A percentile compares a stretch with the other conserved stretches of the same genome.
These are phyloP conservation scores for Endocalyx cinctus DNA, from an alignment of 2,329 filamentous ascomycete genomes.

Conservation along the genomic window DNA sequence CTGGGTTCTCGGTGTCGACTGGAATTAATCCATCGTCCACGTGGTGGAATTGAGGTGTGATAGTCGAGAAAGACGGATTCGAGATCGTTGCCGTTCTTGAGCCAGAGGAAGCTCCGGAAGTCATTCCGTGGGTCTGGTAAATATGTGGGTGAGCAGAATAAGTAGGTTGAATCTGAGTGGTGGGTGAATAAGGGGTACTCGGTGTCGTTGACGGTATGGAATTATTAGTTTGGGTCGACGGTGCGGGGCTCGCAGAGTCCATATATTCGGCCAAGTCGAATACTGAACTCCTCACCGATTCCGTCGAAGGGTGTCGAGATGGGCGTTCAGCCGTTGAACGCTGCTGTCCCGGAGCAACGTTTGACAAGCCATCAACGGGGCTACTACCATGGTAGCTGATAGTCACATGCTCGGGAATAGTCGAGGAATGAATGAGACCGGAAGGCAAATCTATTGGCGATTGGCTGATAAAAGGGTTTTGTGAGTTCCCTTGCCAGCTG, in stretches of 20 bases:
- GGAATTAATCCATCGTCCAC: conserved; percentile 32
- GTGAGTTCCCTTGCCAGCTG: conserved; percentile 7
- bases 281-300: conserved; percentile 32
- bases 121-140: too few species aligned
- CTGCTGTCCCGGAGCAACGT: conserved; percentile 18
- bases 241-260: conserved; percentile 15
- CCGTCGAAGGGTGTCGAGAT: conserved; percentile 26
- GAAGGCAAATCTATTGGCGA: too few species aligned
- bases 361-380: conserved; percentile 12
- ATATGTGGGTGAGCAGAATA: conserved; percentile 20
- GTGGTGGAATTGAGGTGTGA: conserved; percentile 7
- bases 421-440: too few species aligned
- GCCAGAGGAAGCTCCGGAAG: too few species aligned
- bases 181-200: conserved; percentile 12
- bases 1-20: conserved; percentile 25
- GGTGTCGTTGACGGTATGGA: conserved; percentile 5
- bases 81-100: conserved; percentile 10
- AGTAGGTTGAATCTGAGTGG: conserved; percentile 15
- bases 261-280: conserved; percentile 28
- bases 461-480: conserved; percentile 13
- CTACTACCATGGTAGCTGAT: too few species aligned
- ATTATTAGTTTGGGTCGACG: too few species aligned
- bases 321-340: conserved; percentile 14
- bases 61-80: conserved; percentile 16
- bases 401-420: too few species aligned